Conservation (phyloP, 495 filamentous ascomycete genomes). For the Hypoxylon subgilvum region DNA sequence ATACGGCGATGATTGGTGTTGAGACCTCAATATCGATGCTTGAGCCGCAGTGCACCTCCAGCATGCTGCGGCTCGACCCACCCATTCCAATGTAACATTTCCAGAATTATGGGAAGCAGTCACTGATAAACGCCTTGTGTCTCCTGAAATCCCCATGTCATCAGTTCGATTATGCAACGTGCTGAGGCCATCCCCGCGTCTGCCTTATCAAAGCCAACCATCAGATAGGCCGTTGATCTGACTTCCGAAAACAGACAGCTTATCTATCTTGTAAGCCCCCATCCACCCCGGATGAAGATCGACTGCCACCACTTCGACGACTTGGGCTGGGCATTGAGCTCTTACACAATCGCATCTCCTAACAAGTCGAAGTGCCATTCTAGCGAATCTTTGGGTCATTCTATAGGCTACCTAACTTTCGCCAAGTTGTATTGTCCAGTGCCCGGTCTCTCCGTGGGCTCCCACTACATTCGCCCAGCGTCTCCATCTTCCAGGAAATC, state of each 20-base stretch:
- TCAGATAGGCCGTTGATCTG: constrained; percentile 13
- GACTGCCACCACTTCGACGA: constrained; percentile 2
- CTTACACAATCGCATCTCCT: neutral
- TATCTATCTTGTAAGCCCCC: constrained; percentile 13
- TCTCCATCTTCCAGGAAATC: too few species aligned
- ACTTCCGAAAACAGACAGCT: constrained; percentile 13
- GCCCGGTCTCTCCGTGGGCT: too few species aligned
- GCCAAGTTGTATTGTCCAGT: too few species aligned
- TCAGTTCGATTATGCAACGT: constrained; percentile 7
- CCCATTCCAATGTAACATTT: constrained; percentile 16
- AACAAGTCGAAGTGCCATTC: neutral
- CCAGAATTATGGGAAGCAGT: constrained; percentile 6
- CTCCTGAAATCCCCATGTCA: neutral
- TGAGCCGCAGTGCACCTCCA: neutral
- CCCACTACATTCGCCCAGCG: too few species aligned
- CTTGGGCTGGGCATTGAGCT: neutral
- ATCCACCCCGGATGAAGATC: constrained; percentile 4
- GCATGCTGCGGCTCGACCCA: neutral
- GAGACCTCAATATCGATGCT: constrained; percentile 7
- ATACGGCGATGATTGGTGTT: constrained; percentile 6
- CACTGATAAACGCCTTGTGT: constrained; percentile 3
- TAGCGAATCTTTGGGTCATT: neutral
- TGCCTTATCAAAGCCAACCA: constrained; percentile 12
- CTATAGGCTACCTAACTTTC: neutral
- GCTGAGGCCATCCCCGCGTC: constrained; percentile 12